Evolutionary conservation across 768 basidiomycete genomes (phyloP).

Genomic region (Serendipita sp.): DNA sequence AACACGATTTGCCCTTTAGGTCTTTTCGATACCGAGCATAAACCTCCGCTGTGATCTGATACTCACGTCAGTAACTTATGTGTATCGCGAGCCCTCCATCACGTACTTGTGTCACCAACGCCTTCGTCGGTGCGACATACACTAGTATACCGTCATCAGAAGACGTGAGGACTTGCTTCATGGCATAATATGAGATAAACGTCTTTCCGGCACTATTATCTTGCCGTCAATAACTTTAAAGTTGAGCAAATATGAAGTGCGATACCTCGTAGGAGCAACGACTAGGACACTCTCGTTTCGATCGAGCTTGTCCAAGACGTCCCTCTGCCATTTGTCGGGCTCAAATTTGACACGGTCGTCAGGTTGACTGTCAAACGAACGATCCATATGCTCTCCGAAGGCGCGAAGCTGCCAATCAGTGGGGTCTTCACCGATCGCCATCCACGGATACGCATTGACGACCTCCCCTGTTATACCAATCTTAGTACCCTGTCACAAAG

Average conservation of each 20-base stretch:
- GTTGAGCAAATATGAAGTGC: constrained; percentile 15
- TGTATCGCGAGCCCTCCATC: not conserved
- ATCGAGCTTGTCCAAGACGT: constrained; percentile 51
- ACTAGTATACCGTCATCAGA: constrained; percentile 55
- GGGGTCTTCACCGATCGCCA: constrained; percentile 34
- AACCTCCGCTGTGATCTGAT: constrained; percentile 48
- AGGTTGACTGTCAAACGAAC: constrained; percentile 45
- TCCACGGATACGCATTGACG: constrained; percentile 12
- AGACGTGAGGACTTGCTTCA: constrained; percentile 47
- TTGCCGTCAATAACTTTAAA: not conserved
- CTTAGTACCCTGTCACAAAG: constrained; percentile 3
- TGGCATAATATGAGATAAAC: constrained; percentile 63
- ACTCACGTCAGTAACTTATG: not conserved
- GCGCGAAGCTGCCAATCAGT: constrained; percentile 51
- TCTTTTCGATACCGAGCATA: constrained; percentile 53
- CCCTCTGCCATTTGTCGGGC: constrained; percentile 57
- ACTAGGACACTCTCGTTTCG: constrained; percentile 43
- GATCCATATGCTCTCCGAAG: constrained; percentile 58
- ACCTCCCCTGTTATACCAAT: constrained; percentile 10
- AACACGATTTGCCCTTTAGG: constrained; percentile 33
- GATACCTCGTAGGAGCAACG: constrained; percentile 33
- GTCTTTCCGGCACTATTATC: constrained; percentile 55
- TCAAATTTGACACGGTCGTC: constrained; percentile 46
- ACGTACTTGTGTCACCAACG: constrained; percentile 41
- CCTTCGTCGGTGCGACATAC: constrained; percentile 64